A percentile compares a stretch with the other conserved stretches of the same genome.
These are phyloP conservation scores for Phytophthora macrochlamydospora DNA, from an alignment of 352 stramenopile species.

Conservation along the genomic window DNA sequence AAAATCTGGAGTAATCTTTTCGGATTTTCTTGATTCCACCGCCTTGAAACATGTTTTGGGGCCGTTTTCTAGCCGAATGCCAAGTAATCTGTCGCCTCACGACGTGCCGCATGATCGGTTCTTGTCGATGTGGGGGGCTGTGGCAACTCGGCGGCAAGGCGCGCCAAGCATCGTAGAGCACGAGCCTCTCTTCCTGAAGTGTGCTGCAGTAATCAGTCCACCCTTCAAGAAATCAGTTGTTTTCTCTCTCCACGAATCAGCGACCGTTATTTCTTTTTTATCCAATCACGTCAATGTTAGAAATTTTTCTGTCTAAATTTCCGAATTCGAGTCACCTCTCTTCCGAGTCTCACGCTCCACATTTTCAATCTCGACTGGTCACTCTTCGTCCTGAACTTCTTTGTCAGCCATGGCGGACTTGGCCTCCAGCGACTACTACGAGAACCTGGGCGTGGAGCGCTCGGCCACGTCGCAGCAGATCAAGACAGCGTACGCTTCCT, in stretches of 20 bases:
- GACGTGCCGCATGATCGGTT: no score
- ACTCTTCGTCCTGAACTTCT: background rate
- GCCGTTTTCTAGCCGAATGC: no score
- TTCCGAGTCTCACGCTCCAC: slow-evolving; percentile 18
- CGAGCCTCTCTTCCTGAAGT: no score
- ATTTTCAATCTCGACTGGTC: slow-evolving; percentile 10
- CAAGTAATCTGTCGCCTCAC: no score
- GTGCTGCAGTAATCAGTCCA: no score
- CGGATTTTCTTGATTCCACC: no score
- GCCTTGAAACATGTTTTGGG: no score
- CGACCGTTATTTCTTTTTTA: slow-evolving; percentile 10
- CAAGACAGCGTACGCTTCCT: slow-evolving; percentile 75
- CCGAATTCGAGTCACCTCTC: slow-evolving; percentile 9
- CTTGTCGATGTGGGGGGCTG: no score
- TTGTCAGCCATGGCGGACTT: slow-evolving; percentile 49
- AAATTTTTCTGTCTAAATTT: slow-evolving; percentile 9
- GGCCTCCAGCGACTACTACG: slow-evolving; percentile 83
- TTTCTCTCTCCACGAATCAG: no score
- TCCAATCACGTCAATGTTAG: slow-evolving; percentile 15
- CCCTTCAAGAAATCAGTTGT: background rate
- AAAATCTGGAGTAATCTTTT: no score
- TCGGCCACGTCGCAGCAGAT: slow-evolving; percentile 79
- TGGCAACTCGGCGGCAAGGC: no score
- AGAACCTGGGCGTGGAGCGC: slow-evolving; percentile 79
- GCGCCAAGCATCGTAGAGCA: no score